A percentile compares a stretch with the other conserved stretches of the same genome.
Conservation (phyloP, 2,329 filamentous ascomycete genomes). For the Cladophialophora psammophila region DNA sequence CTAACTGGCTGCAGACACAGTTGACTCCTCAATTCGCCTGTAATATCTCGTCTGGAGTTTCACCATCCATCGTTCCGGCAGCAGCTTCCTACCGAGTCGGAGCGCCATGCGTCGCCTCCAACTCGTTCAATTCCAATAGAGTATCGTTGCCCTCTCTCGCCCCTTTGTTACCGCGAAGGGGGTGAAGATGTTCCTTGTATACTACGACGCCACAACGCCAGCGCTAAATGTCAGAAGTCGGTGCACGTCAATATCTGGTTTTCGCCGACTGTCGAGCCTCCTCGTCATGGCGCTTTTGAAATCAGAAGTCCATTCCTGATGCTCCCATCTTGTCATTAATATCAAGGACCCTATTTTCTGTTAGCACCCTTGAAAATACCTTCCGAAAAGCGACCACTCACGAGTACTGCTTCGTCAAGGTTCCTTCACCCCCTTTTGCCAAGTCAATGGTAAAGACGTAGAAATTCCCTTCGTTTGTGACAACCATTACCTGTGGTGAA, state of each 20-base stretch:
- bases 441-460: slow-evolving; percentile 96
- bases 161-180: not conserved
- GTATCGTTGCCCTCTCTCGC: not conserved
- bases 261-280: not conserved
- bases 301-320: slow-evolving; percentile 19
- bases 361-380: not conserved
- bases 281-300: not conserved
- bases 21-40: too few species aligned
- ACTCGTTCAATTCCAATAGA: not conserved
- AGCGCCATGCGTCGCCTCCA: not conserved
- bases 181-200: not conserved
- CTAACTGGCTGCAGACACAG: too few species aligned
- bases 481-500: slow-evolving; percentile 95
- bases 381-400: slow-evolving; percentile 60
- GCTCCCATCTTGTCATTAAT: slow-evolving; percentile 22
- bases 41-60: not conserved
- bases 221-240: slow-evolving; percentile 23
- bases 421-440: slow-evolving; percentile 91
- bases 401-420: slow-evolving; percentile 90
- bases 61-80: not conserved
- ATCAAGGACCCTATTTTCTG: slow-evolving; percentile 14
- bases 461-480: slow-evolving; percentile 93
- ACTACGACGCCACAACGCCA: slow-evolving; percentile 22
- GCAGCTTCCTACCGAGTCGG: not conserved
- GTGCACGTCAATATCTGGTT: slow-evolving; percentile 8